A percentile compares a stretch with the other conserved stretches of the same genome.
Evolutionary conservation across 495 filamentous ascomycete genomes (phyloP).

Genomic region (Oleoguttula mirabilis): DNA sequence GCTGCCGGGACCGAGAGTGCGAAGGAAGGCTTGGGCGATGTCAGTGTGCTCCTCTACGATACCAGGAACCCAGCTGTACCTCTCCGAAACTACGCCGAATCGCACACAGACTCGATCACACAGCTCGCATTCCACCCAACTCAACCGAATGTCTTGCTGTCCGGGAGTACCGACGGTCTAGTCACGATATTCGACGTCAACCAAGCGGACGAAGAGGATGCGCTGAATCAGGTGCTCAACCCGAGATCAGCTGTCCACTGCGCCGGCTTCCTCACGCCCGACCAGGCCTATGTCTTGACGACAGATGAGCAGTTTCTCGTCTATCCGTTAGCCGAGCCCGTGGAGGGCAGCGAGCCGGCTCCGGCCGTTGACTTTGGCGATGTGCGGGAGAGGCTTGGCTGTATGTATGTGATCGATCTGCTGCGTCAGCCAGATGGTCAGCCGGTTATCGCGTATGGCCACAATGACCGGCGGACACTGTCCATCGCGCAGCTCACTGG

Average conservation of each 20-base stretch:
- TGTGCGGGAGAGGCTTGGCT: slow-evolving; percentile 54
- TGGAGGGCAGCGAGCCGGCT: slow-evolving; percentile 41
- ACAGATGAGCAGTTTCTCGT: slow-evolving; percentile 64
- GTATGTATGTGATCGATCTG: slow-evolving; percentile 75
- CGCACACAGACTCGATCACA: slow-evolving; percentile 87
- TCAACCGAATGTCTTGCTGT: slow-evolving; percentile 57
- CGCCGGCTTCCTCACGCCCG: slow-evolving; percentile 55
- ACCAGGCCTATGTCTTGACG: slow-evolving; percentile 47
- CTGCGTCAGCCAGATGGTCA: slow-evolving; percentile 7
- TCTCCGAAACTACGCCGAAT: slow-evolving; percentile 59
- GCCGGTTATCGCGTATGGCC: slow-evolving; percentile 18
- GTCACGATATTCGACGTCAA: slow-evolving; percentile 72
- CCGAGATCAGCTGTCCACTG: slow-evolving; percentile 72
- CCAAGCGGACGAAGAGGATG: slow-evolving; percentile 72
- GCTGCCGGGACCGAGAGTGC: slow-evolving; percentile 61
- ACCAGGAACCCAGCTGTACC: slow-evolving; percentile 44
- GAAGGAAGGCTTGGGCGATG: slow-evolving; percentile 40
- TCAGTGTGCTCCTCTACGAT: slow-evolving; percentile 47
- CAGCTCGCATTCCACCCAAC: slow-evolving; percentile 58
- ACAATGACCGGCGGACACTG: slow-evolving; percentile 10
- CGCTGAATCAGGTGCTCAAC: slow-evolving; percentile 76
- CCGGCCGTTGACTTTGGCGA: slow-evolving; percentile 59
- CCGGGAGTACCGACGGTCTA: slow-evolving; percentile 84
- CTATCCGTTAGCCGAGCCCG: slow-evolving; percentile 49
- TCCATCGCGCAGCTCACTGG: slow-evolving; percentile 10